Conservation (phyloP, 1,284 basidiomycete species). For the Serendipita sp. region DNA sequence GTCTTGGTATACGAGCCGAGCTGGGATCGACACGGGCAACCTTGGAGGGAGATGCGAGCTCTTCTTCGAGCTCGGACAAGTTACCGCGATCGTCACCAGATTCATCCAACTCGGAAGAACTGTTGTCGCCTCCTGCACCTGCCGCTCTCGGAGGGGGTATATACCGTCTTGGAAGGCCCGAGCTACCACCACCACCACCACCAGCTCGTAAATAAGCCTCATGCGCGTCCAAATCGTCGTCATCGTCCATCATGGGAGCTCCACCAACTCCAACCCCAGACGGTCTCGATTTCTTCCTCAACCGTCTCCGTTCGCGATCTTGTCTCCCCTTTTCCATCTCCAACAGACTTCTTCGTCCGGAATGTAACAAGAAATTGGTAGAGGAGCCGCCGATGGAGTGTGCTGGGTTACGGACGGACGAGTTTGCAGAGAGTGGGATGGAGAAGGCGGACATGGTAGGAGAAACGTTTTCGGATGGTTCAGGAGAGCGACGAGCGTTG, state of each 20-base stretch:
- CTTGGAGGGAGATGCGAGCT: neutral
- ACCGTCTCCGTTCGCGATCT: neutral
- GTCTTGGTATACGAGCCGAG: neutral
- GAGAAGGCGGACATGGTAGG: constrained; percentile 4
- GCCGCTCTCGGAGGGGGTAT: neutral
- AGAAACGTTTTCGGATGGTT: neutral
- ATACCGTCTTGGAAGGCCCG: neutral
- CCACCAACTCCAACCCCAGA: neutral
- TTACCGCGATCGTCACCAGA: neutral
- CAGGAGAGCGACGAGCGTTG: neutral
- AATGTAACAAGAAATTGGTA: neutral
- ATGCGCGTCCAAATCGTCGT: neutral
- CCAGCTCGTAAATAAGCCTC: neutral
- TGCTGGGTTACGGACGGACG: neutral
- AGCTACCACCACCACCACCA: neutral
- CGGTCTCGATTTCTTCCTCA: neutral
- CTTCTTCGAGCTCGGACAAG: neutral
- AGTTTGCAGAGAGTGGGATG: neutral
- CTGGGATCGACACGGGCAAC: neutral
- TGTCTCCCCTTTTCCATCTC: constrained; percentile 4
- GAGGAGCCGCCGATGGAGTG: neutral
- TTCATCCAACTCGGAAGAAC: neutral
- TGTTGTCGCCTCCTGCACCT: neutral
- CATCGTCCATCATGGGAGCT: neutral
- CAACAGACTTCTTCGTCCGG: neutral